Evolutionary conservation across 257 asterid genomes (phyloP), one percentile per base, ranked within the genome.

Genomic region (Solanum paucissectum): DNA sequence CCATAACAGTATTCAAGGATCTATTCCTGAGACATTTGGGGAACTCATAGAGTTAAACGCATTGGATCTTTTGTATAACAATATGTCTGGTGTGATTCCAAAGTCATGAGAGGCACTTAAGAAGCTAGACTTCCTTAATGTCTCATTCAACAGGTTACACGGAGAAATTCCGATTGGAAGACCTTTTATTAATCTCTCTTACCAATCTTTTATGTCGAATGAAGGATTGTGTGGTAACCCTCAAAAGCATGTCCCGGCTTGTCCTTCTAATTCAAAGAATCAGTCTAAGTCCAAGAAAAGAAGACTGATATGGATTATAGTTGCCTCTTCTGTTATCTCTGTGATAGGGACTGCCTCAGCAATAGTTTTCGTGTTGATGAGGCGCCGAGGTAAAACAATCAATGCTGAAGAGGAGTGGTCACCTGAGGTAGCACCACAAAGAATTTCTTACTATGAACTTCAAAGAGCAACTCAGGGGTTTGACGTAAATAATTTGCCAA

Each of bases 51-150:
- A 83, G 75, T 75, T 92, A 74, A 87, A 87, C 27, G 25, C 36
- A 0, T 72, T 92, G 69, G 92, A 92, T 29, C 87, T 90, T 1
- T 91, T 91, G 2, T 90, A 44, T 36, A 90, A 90, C 89, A 83
- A 89, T 18, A 87, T 91, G 29, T 85, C 90, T 2, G 90, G 93
- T 18, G 9, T 10, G 25, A 88, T 91, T 18, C 94, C 93, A 20
- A 52, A 36, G 29, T 88, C 93, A 44, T 52, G 90, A 88, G 87
- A 64, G 76, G 49, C 18, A 52, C 84, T 14, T 25, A 73, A 60
- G 75, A 18, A n/a, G 81, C 72, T n/a, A 34, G 9, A 5, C 21
- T 58, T 13, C 68, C 38, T 38, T 73, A 9, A 38, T 69, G 23
- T 69, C 38, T 69, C 38, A 21, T 34, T 64, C 1, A 81, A 18